phyloP scores from a whole-genome alignment of 495 filamentous ascomycete species.

The Daldinia concentrica region DNA sequence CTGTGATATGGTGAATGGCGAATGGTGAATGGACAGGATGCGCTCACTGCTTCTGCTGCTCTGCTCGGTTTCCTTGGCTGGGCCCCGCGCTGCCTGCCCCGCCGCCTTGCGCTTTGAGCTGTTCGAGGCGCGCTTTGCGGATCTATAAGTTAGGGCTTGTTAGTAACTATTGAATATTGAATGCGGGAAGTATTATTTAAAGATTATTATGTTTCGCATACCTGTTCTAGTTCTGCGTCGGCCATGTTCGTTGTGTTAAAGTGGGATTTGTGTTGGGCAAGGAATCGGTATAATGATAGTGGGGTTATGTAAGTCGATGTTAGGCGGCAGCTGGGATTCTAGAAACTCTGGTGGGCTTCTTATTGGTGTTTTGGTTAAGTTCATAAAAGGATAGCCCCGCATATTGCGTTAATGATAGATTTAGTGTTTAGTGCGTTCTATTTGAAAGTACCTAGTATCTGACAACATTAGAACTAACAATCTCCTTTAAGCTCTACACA shows the following conservation, averaged over 20 bases:
- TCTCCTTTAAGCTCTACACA: neutral
- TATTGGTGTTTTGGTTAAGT: neutral
- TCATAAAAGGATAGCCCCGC: neutral
- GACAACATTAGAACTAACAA: neutral
- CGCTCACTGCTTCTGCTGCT: conserved; percentile 71
- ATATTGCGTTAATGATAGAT: too few relatives aligned
- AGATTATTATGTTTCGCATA: too few relatives aligned
- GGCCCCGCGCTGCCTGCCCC: conserved; percentile 56
- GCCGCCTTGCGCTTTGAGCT: conserved; percentile 78
- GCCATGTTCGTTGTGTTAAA: conserved; percentile 60
- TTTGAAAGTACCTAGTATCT: too few relatives aligned
- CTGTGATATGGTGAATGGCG: too few relatives aligned
- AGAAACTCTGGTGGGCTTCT: neutral
- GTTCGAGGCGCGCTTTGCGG: conserved; percentile 85
- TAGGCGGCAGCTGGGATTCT: neutral
- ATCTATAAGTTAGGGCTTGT: conserved; percentile 63
- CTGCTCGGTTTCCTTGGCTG: conserved; percentile 61
- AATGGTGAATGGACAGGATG: neutral
- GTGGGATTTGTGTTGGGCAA: neutral
- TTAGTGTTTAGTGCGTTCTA: too few relatives aligned
- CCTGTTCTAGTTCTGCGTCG: conserved; percentile 87
- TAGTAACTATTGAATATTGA: too few relatives aligned
- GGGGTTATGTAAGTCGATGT: neutral
- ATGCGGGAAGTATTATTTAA: neutral
- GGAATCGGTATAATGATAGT: conserved; percentile 1